phyloP scores from a whole-genome alignment of 129 eudicot genomes.

The Erigeron canadensis region DNA sequence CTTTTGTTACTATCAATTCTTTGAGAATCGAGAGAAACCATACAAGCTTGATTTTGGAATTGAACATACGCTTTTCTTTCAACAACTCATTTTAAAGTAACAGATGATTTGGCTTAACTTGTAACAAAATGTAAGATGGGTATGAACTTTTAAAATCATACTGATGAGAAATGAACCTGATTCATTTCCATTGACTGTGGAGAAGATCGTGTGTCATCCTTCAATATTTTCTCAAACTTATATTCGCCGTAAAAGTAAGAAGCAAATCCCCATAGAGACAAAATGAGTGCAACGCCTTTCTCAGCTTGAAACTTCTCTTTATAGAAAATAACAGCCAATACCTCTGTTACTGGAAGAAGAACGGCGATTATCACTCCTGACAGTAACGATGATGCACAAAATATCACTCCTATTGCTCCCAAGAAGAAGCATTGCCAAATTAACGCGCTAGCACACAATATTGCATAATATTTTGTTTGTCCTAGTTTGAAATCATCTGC shows the following conservation, averaged over 20 bases:
- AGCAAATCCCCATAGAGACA: constrained; percentile 57
- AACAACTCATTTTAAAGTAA: no score
- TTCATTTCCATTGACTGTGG: constrained; percentile 18
- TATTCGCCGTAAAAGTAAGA: constrained; percentile 53
- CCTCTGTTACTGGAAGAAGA: constrained; percentile 42
- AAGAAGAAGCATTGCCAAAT: constrained; percentile 54
- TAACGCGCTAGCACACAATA: constrained; percentile 36
- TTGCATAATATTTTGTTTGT: constrained; percentile 33
- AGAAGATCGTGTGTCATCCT: constrained; percentile 1
- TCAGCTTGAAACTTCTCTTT: constrained; percentile 49
- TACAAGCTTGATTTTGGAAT: no score
- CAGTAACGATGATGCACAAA: constrained; percentile 45
- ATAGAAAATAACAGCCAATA: constrained; percentile 39
- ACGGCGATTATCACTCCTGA: constrained; percentile 52
- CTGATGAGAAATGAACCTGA: constrained; percentile 19
- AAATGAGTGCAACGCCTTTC: constrained; percentile 44
- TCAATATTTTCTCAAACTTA: constrained; percentile 11
- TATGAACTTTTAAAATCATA: constrained; percentile 9
- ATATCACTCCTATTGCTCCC: constrained; percentile 56
- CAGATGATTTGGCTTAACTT: neutral
- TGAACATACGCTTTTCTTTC: no score
- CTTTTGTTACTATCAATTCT: no score
- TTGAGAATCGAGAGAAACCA: no score
- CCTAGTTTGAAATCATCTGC: constrained; percentile 41
- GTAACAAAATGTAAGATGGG: neutral